Conservation (phyloP, 1,139 yeast species). For the Tardiomyces depauwii region DNA sequence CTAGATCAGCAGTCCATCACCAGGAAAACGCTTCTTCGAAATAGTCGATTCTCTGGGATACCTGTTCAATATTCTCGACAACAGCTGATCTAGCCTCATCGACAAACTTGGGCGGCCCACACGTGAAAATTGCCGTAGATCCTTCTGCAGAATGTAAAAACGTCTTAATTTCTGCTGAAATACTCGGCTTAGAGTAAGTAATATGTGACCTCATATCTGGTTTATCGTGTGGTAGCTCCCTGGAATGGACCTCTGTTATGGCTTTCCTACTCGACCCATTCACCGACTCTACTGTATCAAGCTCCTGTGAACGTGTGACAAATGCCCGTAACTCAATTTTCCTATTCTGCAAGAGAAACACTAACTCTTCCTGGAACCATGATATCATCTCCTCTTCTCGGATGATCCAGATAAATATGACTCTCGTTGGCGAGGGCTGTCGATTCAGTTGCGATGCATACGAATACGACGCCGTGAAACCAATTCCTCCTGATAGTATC, state of each 20-base stretch:
- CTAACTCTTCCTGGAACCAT: constrained; percentile 42
- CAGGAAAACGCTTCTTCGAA: constrained; percentile 30
- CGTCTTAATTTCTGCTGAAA: neutral
- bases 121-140: constrained; percentile 10
- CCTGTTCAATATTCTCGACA: constrained; percentile 3
- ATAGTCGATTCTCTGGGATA: constrained; percentile 22
- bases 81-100: constrained; percentile 24
- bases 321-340: neutral
- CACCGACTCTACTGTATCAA: too few relatives aligned
- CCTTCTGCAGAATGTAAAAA: constrained; percentile 26
- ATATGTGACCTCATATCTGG: neutral
- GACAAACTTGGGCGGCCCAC: constrained; percentile 31
- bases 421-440: constrained; percentile 4
- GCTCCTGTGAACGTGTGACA: neutral
- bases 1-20: too few relatives aligned
- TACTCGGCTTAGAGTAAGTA: neutral
- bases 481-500: constrained; percentile 50
- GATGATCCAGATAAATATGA: constrained; percentile 39
- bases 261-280: too few relatives aligned
- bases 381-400: constrained; percentile 32
- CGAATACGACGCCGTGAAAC: constrained; percentile 39
- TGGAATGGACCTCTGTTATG: too few relatives aligned
- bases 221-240: neutral
- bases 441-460: constrained; percentile 10
- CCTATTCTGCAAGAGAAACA: constrained; percentile 17